Conservation (phyloP, 2,329 filamentous ascomycete genomes). For the Leptographium radiaticola region DNA sequence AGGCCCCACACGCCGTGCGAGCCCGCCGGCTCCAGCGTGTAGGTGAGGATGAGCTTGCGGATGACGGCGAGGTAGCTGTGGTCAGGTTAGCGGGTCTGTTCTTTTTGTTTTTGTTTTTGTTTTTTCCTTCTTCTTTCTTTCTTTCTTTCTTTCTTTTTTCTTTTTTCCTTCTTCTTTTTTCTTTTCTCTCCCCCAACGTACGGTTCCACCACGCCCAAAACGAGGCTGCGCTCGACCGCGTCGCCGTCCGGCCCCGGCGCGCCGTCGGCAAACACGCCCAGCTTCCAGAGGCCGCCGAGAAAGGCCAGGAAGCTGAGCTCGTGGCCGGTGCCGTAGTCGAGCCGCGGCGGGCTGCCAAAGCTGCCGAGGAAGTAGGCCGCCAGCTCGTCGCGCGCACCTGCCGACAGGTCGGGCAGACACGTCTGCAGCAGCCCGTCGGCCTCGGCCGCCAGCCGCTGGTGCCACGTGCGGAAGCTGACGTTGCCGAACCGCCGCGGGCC, state of each 20-base stretch:
- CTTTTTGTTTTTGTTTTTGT: too few relatives aligned
- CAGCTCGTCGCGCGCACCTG: constrained; percentile 48
- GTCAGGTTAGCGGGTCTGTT: background rate
- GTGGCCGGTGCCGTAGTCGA: constrained; percentile 95
- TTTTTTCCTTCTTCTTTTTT: too few relatives aligned
- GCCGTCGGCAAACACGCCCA: constrained; percentile 60
- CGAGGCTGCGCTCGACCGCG: constrained; percentile 63
- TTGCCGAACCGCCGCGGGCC: constrained; percentile 89
- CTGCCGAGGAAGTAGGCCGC: constrained; percentile 67
- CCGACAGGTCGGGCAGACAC: constrained; percentile 19
- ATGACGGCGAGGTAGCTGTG: constrained; percentile 68
- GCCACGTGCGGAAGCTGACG: constrained; percentile 77
- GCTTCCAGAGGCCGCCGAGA: constrained; percentile 78
- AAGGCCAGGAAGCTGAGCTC: constrained; percentile 93
- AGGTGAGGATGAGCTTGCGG: constrained; percentile 72
- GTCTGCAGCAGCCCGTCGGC: constrained; percentile 14
- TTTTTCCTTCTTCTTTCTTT: too few relatives aligned
- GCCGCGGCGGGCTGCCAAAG: constrained; percentile 76
- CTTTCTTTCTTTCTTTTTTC: too few relatives aligned
- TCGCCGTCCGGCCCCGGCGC: constrained; percentile 21
- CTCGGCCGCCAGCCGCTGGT: constrained; percentile 44
- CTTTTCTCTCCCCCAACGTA: too few relatives aligned
- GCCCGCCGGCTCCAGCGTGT: constrained; percentile 87
- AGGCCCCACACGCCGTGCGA: constrained; percentile 97
- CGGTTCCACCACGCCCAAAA: constrained; percentile 72